Base-by-base conservation (phyloP, 805 yeast species). In the Komagataella pseudopastoris region DNA sequence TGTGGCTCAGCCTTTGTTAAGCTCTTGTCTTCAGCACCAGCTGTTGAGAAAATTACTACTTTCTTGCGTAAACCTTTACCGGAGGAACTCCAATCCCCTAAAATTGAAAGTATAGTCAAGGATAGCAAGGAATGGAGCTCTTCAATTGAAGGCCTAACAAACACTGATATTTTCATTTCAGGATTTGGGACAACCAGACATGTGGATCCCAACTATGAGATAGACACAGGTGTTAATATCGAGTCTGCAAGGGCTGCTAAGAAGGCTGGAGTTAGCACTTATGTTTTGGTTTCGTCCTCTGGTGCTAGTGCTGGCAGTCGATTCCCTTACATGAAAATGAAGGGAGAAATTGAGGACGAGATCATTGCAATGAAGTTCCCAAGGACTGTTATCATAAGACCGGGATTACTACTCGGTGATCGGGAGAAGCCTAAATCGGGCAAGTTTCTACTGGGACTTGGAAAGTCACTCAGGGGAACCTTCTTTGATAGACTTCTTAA, bases 161-260 rank as follows among this genome's bases (percentile, higher is more conserved):
- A 59, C 44, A 60, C 57, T 16, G 61, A 67, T 36, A 61, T 66
- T 30, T 69, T 83, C 51, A 77, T 85, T 56, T 77, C 87, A 2
- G 80, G 82, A 0, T 75, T 89, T 56, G 96, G 90, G 6, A 85
- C 96, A 6, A 87, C 95, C 1, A 74, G 76, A 50, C 82, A 76
- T 2, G 72, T 67, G 30, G 96, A 88, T 4, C 95, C 96, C 16
- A 73, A 85, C 1, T 67, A 80, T n/a, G 86, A 77, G 22, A 80
- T 89, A 57, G 96, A 89, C 60, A 77, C 81, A 57, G 95, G 85
- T 52, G 69, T 83, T 58, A 88, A 87, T 60, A 62, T 77, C 45
- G 78, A 72, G 45, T 67, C 83, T 44, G 95, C 95, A 4, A 76
- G 78, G 57, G 83, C 82, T 5, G 96, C 96, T 1, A 83, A 78